Evolutionary conservation across 257 asterid species (phyloP), one percentile per base, ranked within the genome.

Genomic region (Mentha longifolia): DNA sequence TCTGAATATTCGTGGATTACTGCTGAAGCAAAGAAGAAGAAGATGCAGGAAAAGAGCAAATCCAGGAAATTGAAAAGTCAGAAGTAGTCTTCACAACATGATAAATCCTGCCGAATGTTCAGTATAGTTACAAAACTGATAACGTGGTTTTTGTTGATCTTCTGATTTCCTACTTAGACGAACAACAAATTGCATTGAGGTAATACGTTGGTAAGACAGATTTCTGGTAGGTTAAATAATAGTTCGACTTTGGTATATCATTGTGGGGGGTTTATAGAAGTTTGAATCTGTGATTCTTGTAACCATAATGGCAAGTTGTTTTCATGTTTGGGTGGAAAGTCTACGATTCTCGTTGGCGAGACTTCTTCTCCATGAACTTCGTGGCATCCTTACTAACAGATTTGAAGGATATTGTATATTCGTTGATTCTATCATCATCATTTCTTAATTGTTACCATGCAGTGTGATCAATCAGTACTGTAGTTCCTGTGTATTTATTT

Each of bases 1-100:
- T 35, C 87, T 4, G 96, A 85, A 9, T 94, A 94, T 72, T 70
- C 84, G 3, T 91, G 99, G 99, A 86, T 88, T 37, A 80, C 96
- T 7, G 88, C 92, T 0, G 97, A 89, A 71, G 98, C 85, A 73
- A 94, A 94, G 95, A 91, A 88, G 74, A 94, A 84, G 81, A 94
- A 91, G 75, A 77, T 88, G 97, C 92, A 82, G 85, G 98, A 91
- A 77, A 88, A 83, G 93, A 82, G 70, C 74, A 91, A 89, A 68
- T 75, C 82, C 20, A 91, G 83, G 87, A 89, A 94, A 75, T 85
- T 86, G 10, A 93, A 89, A 78, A 71, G 69, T 61, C 87, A 75
- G 70, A 86, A 89, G 79, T 79, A 81, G 68, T 3, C 31, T 47
- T 50, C 47, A 12, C 42, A 60, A 11, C 25, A 33, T 3, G 58